phyloP scores from a whole-genome alignment of 768 basidiomycete species.

The Astraeus odoratus region DNA sequence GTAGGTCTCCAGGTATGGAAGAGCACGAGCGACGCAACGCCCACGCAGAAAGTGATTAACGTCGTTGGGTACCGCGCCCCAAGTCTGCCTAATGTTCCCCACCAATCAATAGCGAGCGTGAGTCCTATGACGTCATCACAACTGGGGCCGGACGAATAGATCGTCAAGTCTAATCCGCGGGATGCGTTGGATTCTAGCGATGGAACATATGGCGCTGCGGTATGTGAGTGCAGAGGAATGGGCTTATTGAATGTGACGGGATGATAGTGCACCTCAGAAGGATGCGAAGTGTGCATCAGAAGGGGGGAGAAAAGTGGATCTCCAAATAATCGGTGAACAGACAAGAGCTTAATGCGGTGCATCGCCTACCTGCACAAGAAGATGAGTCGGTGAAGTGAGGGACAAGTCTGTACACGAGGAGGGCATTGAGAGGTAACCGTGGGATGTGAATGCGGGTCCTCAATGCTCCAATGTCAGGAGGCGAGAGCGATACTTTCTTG shows the following conservation, averaged over 20 bases:
- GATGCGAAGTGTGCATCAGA: conserved; percentile 54
- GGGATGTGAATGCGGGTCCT: conserved; percentile 46
- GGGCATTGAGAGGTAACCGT: conserved; percentile 47
- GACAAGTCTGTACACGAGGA: conserved; percentile 57
- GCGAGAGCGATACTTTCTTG: conserved; percentile 27
- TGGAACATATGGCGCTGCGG: conserved; percentile 57
- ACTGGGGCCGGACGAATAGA: conserved; percentile 48
- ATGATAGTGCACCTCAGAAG: conserved; percentile 63
- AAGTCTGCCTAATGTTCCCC: conserved; percentile 61
- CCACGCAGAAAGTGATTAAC: conserved; percentile 66
- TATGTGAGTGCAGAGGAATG: conserved; percentile 56
- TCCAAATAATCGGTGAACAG: conserved; percentile 20
- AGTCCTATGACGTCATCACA: conserved; percentile 40
- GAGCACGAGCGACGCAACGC: conserved; percentile 53
- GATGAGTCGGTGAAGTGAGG: conserved; percentile 21
- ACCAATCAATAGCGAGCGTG: conserved; percentile 60
- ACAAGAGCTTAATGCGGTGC: background rate
- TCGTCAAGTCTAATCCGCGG: conserved; percentile 44
- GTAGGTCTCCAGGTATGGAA: conserved; percentile 42
- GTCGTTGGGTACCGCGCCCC: conserved; percentile 71
- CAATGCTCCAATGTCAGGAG: conserved; percentile 26
- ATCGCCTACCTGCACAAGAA: conserved; percentile 25
- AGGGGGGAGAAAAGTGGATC: conserved; percentile 56
- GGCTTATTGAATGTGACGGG: conserved; percentile 33
- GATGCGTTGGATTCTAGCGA: conserved; percentile 8